Conservation (phyloP, 768 basidiomycete species). For the Fomitopsis pulvina region DNA sequence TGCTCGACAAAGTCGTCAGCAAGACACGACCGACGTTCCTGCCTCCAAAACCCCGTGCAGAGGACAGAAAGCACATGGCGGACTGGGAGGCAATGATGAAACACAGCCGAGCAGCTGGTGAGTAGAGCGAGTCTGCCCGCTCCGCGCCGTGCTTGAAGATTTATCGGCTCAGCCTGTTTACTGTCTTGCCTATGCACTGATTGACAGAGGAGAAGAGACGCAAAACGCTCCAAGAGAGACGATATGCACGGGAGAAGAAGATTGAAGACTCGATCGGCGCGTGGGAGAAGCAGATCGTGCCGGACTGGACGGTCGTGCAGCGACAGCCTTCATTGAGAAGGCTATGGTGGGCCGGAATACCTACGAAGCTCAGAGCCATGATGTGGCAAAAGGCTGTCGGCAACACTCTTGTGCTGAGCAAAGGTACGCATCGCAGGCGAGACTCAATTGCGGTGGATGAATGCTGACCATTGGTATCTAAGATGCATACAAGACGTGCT, state of each 20-base stretch:
- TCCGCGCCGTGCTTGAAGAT: slow-evolving; percentile 11
- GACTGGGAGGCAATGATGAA: slow-evolving; percentile 90
- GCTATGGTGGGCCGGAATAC: slow-evolving; percentile 88
- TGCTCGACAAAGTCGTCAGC: slow-evolving; percentile 73
- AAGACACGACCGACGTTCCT: slow-evolving; percentile 78
- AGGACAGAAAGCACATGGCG: slow-evolving; percentile 78
- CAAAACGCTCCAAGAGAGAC: slow-evolving; percentile 55
- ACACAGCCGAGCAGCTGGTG: slow-evolving; percentile 67
- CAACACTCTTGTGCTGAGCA: slow-evolving; percentile 74
- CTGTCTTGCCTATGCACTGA: background rate
- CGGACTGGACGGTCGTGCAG: slow-evolving; percentile 76
- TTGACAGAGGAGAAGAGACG: slow-evolving; percentile 62
- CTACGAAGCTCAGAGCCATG: slow-evolving; percentile 67
- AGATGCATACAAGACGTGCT: slow-evolving; percentile 71
- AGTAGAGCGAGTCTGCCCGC: slow-evolving; percentile 16
- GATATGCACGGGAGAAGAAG: slow-evolving; percentile 54
- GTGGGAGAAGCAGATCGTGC: slow-evolving; percentile 77
- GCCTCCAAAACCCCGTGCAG: slow-evolving; percentile 74
- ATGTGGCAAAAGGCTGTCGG: slow-evolving; percentile 88
- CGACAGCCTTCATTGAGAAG: slow-evolving; percentile 57
- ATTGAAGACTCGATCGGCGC: slow-evolving; percentile 63
- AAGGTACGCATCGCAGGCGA: slow-evolving; percentile 41
- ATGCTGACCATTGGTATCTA: slow-evolving; percentile 8
- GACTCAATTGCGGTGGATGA: slow-evolving; percentile 1
- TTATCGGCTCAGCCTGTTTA: slow-evolving; percentile 17